phyloP scores from a whole-genome alignment of 2,329 filamentous ascomycete species.

The Acrodontium crateriforme region DNA sequence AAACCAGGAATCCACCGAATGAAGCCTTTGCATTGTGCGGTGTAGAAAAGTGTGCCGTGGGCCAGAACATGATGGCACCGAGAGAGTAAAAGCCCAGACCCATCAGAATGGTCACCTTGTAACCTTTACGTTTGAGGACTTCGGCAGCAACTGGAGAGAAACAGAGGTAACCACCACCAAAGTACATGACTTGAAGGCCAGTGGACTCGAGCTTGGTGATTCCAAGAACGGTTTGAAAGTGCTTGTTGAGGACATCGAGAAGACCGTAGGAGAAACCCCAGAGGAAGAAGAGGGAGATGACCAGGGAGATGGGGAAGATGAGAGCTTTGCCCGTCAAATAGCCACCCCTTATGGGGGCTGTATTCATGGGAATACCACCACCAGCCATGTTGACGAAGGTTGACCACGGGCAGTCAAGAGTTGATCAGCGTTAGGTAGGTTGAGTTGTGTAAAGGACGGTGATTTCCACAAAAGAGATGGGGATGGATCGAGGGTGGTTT shows the following conservation, averaged over 20 bases:
- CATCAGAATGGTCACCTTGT: slow-evolving; percentile 33
- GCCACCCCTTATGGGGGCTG: slow-evolving; percentile 25
- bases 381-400: no score
- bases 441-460: no score
- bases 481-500: no score
- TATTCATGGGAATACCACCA: slow-evolving; percentile 26
- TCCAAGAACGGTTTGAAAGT: slow-evolving; percentile 22
- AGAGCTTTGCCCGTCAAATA: slow-evolving; percentile 32
- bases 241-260: slow-evolving; percentile 22
- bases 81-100: slow-evolving; percentile 24
- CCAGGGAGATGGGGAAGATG: slow-evolving; percentile 34
- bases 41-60: slow-evolving; percentile 21
- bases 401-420: no score
- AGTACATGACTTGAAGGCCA: slow-evolving; percentile 30
- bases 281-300: slow-evolving; percentile 36
- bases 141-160: slow-evolving; percentile 30
- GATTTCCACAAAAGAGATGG: no score
- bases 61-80: slow-evolving; percentile 27
- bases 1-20: slow-evolving; percentile 26
- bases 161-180: slow-evolving; percentile 29
- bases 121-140: slow-evolving; percentile 30
- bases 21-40: slow-evolving; percentile 17
- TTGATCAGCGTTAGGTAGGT: no score
- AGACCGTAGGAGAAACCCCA: slow-evolving; percentile 26
- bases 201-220: slow-evolving; percentile 29